A percentile compares a stretch with the other conserved stretches of the same genome.
phyloP scores from a whole-genome alignment of 2,329 filamentous ascomycete species.

The Arthrobotrys sinensis region DNA sequence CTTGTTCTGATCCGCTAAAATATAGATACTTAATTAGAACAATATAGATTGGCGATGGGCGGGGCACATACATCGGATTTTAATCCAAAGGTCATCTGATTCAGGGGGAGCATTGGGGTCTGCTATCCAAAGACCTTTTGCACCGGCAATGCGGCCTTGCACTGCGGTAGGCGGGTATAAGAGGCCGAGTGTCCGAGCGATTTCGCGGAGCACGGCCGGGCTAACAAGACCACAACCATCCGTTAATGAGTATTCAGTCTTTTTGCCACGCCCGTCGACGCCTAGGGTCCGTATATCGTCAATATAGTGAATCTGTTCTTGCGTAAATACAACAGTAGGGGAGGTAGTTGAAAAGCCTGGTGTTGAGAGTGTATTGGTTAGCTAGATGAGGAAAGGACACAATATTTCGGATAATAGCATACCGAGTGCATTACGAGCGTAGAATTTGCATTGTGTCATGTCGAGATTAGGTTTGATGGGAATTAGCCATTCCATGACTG shows the following conservation, averaged over 20 bases:
- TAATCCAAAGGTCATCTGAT: slow-evolving; percentile 74
- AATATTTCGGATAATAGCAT: neutral
- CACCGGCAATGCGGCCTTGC: slow-evolving; percentile 79
- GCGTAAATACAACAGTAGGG: slow-evolving; percentile 61
- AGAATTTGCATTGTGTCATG: slow-evolving; percentile 42
- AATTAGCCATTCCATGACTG: slow-evolving; percentile 45
- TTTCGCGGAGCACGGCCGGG: slow-evolving; percentile 71
- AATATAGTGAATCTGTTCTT: slow-evolving; percentile 66
- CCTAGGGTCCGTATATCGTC: slow-evolving; percentile 65
- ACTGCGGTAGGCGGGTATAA: slow-evolving; percentile 75
- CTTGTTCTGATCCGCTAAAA: slow-evolving; percentile 76
- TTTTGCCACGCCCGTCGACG: neutral
- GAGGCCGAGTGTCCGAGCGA: slow-evolving; percentile 72
- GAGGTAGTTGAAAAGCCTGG: slow-evolving; percentile 62
- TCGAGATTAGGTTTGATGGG: slow-evolving; percentile 9
- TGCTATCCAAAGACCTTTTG: slow-evolving; percentile 82
- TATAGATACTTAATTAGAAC: slow-evolving; percentile 56
- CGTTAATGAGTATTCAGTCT: slow-evolving; percentile 72
- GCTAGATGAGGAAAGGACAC: neutral
- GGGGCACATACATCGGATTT: slow-evolving; percentile 69
- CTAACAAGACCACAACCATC: slow-evolving; percentile 80
- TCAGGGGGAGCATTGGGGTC: slow-evolving; percentile 70
- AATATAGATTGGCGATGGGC: neutral
- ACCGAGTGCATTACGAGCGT: slow-evolving; percentile 38
- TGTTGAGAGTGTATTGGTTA: neutral